Evolutionary conservation across 2,329 filamentous ascomycete genomes (phyloP), one percentile per base, ranked within the genome.

Genomic region (Arthrobotrys pseudoclavata): DNA sequence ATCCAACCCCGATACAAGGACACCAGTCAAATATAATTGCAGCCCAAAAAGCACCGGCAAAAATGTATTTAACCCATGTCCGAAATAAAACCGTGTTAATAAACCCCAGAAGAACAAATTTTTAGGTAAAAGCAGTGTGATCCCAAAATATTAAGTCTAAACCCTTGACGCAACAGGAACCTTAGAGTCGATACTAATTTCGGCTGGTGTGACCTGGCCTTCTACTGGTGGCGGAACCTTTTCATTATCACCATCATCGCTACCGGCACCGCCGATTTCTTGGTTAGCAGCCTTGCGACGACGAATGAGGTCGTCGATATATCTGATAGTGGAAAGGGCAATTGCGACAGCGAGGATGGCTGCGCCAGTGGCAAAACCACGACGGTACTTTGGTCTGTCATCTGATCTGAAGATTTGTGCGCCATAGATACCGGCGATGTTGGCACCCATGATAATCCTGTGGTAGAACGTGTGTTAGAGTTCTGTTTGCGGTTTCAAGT

Each of bases 361-460:
- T 29, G 86, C 85, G 48, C 83, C 83, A 71, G 87, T 82, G 22
- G 82, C 84, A 80, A 88, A 89, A 0, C 84, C 87, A 15, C 86
- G 85, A 2, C 85, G 85, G 81, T 89, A 89, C 0, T 84, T 83
- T 0, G 87, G 87, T 52, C 82, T 82, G 79, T 89, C 87, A 64
- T 88, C 86, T 0, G 82, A 79, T 22, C 86, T 86, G 84, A 89
- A 90, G 76, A 90, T 87, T 81, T 90, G 88, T 0, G 87, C 87
- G 2, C 88, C 88, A 68, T 88, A 88, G 63, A 90, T 89, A 22
- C 88, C 88, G 0, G 88, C 88, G 26, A 87, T 87, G 79, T 90
- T 90, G 57, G 87, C 88, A 20, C 87, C 86, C 88, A 89, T 89
- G 75, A 90, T 88, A 63, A 89, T 85, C 83, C 85, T 86, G 24